Evolutionary conservation across 1,284 basidiomycete genomes (phyloP).

Genomic region (Ustilago loliicola): DNA sequence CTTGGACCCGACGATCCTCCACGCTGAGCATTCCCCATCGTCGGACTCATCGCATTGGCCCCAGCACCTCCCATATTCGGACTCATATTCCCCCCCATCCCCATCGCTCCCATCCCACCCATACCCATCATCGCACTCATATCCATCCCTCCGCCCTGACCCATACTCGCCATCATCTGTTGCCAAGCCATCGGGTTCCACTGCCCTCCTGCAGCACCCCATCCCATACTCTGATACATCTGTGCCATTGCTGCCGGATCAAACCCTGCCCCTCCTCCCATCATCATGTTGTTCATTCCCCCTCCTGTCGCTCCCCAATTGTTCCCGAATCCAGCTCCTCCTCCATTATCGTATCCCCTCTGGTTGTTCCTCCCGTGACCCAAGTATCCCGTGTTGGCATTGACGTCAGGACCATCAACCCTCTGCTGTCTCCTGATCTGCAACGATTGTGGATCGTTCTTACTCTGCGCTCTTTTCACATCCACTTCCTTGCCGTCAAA

Average conservation of each 20-base stretch:
- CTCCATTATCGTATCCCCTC: constrained; percentile 1
- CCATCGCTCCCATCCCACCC: constrained; percentile 73
- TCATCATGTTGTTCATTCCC: constrained; percentile 74
- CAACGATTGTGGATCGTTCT: constrained; percentile 45
- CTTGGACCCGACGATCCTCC: constrained; percentile 10
- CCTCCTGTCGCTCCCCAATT: constrained; percentile 75
- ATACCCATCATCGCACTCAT: constrained; percentile 73
- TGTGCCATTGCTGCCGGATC: constrained; percentile 74
- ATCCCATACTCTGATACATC: constrained; percentile 75
- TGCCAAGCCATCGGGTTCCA: constrained; percentile 70
- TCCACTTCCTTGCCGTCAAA: constrained; percentile 80
- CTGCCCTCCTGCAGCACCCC: constrained; percentile 43
- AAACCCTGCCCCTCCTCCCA: constrained; percentile 64
- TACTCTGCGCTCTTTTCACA: constrained; percentile 76
- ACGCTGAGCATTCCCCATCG: constrained; percentile 37
- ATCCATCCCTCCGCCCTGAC: constrained; percentile 65
- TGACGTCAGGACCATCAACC: constrained; percentile 28
- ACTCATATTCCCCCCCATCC: constrained; percentile 61
- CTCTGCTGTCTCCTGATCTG: constrained; percentile 38
- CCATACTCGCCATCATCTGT: constrained; percentile 64
- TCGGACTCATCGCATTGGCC: constrained; percentile 55
- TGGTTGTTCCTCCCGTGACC: neutral
- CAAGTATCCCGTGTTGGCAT: constrained; percentile 15
- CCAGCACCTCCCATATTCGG: constrained; percentile 37
- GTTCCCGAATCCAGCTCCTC: constrained; percentile 73